phyloP scores from a whole-genome alignment of 208 protist species.

The Acanthamoeba healyi region DNA sequence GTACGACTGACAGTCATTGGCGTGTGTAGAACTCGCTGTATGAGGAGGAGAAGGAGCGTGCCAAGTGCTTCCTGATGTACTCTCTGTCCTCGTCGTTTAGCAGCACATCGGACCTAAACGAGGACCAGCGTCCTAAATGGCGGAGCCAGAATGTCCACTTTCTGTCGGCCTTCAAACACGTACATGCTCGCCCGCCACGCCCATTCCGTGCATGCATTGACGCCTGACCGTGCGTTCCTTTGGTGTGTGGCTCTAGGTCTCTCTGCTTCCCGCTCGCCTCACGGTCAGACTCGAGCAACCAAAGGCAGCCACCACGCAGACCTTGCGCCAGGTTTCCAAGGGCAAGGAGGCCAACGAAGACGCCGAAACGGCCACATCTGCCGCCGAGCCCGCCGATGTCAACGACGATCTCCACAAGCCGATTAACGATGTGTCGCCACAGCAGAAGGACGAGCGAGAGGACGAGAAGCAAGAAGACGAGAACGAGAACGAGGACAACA shows the following conservation, averaged over 20 bases:
- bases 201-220: no score
- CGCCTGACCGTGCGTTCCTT: no score
- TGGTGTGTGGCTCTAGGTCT: not conserved
- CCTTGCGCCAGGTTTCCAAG: not conserved
- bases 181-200: not conserved
- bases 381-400: not conserved
- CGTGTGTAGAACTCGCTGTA: not conserved
- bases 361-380: not conserved
- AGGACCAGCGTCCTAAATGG: not conserved
- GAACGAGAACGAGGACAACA: not conserved
- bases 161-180: constrained; percentile 7
- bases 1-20: no score
- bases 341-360: not conserved
- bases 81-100: not conserved
- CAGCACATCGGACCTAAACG: not conserved
- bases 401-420: no score
- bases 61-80: not conserved
- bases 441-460: not conserved
- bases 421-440: no score
- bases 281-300: not conserved
- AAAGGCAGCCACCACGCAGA: not conserved
- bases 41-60: constrained; percentile 3
- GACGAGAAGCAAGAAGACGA: not conserved
- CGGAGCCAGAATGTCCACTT: constrained; percentile 16
- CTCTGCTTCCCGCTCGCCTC: not conserved